Base-by-base conservation (phyloP, 2,329 filamentous ascomycete species). In the Rhexocercosporidium sp. region DNA sequence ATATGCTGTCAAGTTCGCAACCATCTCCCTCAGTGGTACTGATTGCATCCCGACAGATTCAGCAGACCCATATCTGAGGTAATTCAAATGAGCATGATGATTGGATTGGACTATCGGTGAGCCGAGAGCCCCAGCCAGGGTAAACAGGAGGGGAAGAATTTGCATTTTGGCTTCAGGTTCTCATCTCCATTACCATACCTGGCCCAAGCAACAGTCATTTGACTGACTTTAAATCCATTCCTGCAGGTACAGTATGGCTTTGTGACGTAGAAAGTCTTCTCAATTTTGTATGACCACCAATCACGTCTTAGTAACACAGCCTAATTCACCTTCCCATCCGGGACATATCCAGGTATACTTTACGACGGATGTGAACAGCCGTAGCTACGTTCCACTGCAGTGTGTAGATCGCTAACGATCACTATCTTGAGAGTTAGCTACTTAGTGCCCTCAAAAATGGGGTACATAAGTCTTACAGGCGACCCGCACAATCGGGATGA, bases 1-100 rank as follows among this genome's bases (percentile, higher is more conserved):
- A n/a, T 56, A 56, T 22, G 51, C 51, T 31, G 51, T 56, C 27
- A 56, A n/a, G 12, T 56, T 56, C 12, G 51, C 51, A 56, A 56
- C 51, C 51, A 56, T 56, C 14, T 34, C 20, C 8, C n/a, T n/a
- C 4, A 56, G 51, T 14, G 51, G 51, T 14, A 3, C 12, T 31
- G 51, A 34, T 9, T n/a, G 51, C 51, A 56, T 56, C 8, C 27
- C 51, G 27, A 56, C 27, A 12, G 8, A 34, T 9, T 56, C 51
- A 16, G 51, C 20, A 37, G 51, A 34, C 18, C 27, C 51, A 56
- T 56, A 47, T 54, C 29, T n/a, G 57, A 54, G 25, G 37, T n/a
- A 25, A 25, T 49, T 49, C 20, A 2, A 11, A 3, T 11, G 34
- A 37, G 1, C n/a, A 49, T 49, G 46, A 25, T 4, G 46, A 49